These are phyloP conservation scores for Hibiscus tridactylites DNA, from an alignment of 345 rosid genomes.

Conservation along the genomic window DNA sequence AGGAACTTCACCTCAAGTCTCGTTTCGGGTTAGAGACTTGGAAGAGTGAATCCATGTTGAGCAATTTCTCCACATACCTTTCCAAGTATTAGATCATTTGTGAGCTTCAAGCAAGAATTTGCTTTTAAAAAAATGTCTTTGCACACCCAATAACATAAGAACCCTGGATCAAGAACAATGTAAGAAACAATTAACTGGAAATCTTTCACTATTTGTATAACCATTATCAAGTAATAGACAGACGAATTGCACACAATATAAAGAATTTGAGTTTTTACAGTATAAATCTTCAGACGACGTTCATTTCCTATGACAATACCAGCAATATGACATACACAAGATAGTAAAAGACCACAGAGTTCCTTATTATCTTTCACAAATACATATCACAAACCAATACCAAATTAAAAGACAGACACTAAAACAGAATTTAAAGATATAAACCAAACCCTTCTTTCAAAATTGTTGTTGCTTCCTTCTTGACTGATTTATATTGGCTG, in stretches of 20 bases:
- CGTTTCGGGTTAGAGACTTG: neutral
- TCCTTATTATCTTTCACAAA: conserved; percentile 58
- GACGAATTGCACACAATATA: conserved; percentile 31
- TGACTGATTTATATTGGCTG: conserved; percentile 41
- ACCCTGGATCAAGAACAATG: conserved; percentile 9
- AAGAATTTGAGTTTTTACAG: conserved; percentile 39
- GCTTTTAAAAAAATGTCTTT: neutral
- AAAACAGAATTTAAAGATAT: conserved; percentile 26
- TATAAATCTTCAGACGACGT: conserved; percentile 32
- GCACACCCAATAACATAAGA: neutral
- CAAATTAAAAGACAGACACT: conserved; percentile 23
- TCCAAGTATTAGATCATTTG: neutral
- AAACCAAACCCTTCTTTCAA: conserved; percentile 54
- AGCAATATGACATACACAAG: conserved; percentile 28
- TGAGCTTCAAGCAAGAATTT: neutral
- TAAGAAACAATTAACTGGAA: neutral
- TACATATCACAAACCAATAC: conserved; percentile 57
- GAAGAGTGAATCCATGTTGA: neutral
- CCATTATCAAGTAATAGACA: conserved; percentile 19
- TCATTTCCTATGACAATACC: conserved; percentile 29
- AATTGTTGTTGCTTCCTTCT: conserved; percentile 45
- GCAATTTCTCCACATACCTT: neutral
- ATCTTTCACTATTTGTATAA: neutral
- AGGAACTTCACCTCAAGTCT: neutral
- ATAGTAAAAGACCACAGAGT: conserved; percentile 25